Conservation (phyloP, 75 land plant genomes). For the Selaginella moellendorffii region DNA sequence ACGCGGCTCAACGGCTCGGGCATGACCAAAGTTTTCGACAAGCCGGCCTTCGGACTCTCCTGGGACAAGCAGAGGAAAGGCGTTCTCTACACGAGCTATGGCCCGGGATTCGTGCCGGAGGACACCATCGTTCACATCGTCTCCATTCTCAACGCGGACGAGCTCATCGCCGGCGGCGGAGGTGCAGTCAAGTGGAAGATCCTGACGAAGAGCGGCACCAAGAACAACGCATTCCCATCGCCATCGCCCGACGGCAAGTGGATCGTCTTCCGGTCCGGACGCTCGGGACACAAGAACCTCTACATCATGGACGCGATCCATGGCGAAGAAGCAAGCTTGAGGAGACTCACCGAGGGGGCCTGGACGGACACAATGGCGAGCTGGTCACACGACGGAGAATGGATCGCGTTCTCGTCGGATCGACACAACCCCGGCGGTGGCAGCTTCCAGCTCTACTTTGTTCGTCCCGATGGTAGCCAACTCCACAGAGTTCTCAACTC, state of each 20-base stretch:
- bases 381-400: constrained; percentile 74
- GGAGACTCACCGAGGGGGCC: constrained; percentile 49
- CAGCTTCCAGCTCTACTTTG: constrained; percentile 38
- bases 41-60: constrained; percentile 38
- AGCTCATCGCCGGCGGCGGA: not conserved
- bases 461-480: constrained; percentile 52
- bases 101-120: constrained; percentile 37
- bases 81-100: constrained; percentile 57
- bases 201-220: constrained; percentile 38
- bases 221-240: constrained; percentile 82
- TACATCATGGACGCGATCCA: constrained; percentile 81
- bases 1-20: constrained; percentile 53
- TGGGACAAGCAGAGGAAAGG: constrained; percentile 60
- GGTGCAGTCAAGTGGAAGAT: constrained; percentile 21
- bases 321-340: constrained; percentile 46
- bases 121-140: constrained; percentile 44
- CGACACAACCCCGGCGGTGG: constrained; percentile 30
- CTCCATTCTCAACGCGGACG: constrained; percentile 38
- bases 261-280: constrained; percentile 74
- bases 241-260: constrained; percentile 84
- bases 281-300: constrained; percentile 76
- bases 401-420: constrained; percentile 72
- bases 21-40: constrained; percentile 19
- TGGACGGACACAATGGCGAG: constrained; percentile 83
- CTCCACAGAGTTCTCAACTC: constrained; percentile 36